phyloP scores from a whole-genome alignment of 768 basidiomycete genomes.

The Tricholoma flavovirens region DNA sequence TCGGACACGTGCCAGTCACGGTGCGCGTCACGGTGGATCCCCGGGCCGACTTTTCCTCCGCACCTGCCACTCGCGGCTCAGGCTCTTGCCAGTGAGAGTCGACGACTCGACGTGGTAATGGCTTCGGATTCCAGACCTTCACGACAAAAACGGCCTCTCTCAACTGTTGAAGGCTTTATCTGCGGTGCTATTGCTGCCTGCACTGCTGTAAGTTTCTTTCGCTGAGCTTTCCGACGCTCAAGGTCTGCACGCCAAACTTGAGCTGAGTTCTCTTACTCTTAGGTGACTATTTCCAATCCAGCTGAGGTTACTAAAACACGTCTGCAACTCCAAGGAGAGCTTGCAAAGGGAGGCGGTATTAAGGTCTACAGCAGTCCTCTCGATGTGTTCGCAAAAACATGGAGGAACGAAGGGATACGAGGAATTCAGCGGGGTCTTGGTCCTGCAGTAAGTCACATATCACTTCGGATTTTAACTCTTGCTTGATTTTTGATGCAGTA shows the following conservation, averaged over 20 bases:
- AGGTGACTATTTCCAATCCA: conserved; percentile 80
- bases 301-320: conserved; percentile 91
- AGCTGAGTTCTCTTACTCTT: background rate
- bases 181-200: conserved; percentile 91
- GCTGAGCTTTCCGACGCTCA: background rate
- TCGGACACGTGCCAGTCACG: too few species aligned
- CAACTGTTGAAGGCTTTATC: conserved; percentile 75
- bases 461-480: background rate
- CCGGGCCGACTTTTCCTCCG: too few species aligned
- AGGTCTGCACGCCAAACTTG: conserved; percentile 9
- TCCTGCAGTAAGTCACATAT: conserved; percentile 64
- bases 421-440: conserved; percentile 92
- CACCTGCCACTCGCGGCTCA: too few species aligned
- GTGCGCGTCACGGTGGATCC: too few species aligned
- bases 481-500: conserved; percentile 50
- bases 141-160: conserved; percentile 32
- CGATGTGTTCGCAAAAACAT: conserved; percentile 85
- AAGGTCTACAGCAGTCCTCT: conserved; percentile 87
- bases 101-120: background rate
- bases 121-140: background rate
- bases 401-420: conserved; percentile 80
- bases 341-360: conserved; percentile 62
- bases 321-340: conserved; percentile 92
- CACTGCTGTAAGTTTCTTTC: conserved; percentile 62
- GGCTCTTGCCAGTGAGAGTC: too few species aligned